phyloP scores from a whole-genome alignment of 768 basidiomycete genomes.

The Rhodotorula diobovata region DNA sequence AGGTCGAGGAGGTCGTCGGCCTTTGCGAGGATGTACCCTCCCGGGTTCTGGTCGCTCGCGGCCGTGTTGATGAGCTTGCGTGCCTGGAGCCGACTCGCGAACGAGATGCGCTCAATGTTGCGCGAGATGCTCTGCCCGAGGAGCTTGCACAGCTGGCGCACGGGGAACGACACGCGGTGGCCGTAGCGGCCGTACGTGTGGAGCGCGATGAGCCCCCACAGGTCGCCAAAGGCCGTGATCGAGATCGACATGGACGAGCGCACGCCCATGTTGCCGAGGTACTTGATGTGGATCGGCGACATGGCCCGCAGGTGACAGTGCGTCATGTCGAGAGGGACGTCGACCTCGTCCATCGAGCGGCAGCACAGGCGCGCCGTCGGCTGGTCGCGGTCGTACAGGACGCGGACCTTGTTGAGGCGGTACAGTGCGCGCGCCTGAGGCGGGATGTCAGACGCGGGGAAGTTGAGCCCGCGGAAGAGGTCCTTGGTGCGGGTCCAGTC shows the following conservation, averaged over 20 bases:
- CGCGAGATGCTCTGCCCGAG: conserved; percentile 73
- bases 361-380: conserved; percentile 69
- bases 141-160: conserved; percentile 73
- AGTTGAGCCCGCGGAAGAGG: conserved; percentile 66
- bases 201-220: conserved; percentile 60
- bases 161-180: conserved; percentile 80
- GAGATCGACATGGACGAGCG: conserved; percentile 81
- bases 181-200: conserved; percentile 59
- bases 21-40: conserved; percentile 53
- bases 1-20: conserved; percentile 70
- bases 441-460: conserved; percentile 58
- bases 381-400: conserved; percentile 69
- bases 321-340: conserved; percentile 71
- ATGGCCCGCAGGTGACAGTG: conserved; percentile 79
- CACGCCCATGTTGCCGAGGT: conserved; percentile 75
- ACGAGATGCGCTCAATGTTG: conserved; percentile 72
- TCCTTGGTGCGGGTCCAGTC: conserved; percentile 72
- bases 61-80: conserved; percentile 74
- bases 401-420: conserved; percentile 68
- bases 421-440: conserved; percentile 64
- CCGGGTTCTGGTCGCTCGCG: conserved; percentile 62
- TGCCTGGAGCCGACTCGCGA: conserved; percentile 68
- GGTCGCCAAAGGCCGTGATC: conserved; percentile 68
- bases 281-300: conserved; percentile 78
- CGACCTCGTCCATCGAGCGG: conserved; percentile 60